These are phyloP conservation scores for Prunus yedoensis DNA, from an alignment of 331 rosid species.

Conservation along the genomic window DNA sequence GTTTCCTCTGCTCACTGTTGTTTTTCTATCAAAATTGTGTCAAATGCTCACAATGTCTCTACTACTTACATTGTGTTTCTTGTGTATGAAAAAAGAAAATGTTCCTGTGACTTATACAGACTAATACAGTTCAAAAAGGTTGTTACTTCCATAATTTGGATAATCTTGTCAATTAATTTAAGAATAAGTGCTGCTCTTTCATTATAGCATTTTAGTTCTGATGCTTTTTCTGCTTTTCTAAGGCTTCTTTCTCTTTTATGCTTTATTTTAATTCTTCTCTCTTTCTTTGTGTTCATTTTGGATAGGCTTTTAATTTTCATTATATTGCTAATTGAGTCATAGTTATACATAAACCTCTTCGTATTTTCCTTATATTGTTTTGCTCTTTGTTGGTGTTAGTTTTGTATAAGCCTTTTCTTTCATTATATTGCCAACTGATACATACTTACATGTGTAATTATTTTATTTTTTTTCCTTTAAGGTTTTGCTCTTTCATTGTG, in stretches of 20 bases:
- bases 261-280: background rate
- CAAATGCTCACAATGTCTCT: constrained; percentile 12
- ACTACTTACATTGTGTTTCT: constrained; percentile 10
- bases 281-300: too few relatives aligned
- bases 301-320: too few relatives aligned
- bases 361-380: background rate
- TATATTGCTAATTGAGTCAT: too few relatives aligned
- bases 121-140: background rate
- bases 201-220: background rate
- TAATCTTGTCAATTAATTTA: background rate
- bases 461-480: background rate
- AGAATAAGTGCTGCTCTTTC: background rate
- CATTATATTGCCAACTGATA: background rate
- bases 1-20: background rate
- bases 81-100: background rate
- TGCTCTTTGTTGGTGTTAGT: background rate
- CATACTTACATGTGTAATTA: too few relatives aligned
- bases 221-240: background rate
- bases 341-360: too few relatives aligned
- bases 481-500: background rate
- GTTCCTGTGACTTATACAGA: background rate
- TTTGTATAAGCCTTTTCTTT: background rate
- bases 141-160: background rate
- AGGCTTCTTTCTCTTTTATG: background rate
- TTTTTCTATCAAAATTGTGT: constrained; percentile 6